phyloP scores from a whole-genome alignment of 305 asterid genomes.

The Rubia peregrina region DNA sequence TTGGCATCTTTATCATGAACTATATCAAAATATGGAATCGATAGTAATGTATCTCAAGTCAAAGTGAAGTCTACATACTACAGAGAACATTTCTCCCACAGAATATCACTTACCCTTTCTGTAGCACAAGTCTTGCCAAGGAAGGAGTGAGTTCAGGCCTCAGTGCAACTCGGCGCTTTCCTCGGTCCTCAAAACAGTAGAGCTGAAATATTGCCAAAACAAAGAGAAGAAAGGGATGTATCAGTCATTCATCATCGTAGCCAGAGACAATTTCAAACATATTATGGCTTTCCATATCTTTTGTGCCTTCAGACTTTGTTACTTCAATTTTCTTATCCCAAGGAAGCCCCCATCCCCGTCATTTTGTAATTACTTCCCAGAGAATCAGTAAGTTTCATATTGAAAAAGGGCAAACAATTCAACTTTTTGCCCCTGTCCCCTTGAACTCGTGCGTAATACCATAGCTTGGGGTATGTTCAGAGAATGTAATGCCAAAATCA shows the following conservation, averaged over 20 bases:
- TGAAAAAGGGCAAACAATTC: background rate
- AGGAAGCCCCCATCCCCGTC: background rate
- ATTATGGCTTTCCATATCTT: background rate
- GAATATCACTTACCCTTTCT: slow-evolving; percentile 62
- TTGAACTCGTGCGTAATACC: background rate
- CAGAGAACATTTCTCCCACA: background rate
- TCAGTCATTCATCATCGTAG: background rate
- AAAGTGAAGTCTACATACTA: background rate
- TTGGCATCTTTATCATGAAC: slow-evolving; percentile 35
- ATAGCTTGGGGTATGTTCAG: background rate
- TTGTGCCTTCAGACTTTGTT: background rate
- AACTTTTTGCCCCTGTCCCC: background rate
- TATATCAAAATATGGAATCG: slow-evolving; percentile 24
- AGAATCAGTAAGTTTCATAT: background rate
- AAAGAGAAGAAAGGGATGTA: background rate
- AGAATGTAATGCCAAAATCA: background rate
- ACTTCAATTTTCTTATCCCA: background rate
- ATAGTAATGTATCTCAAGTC: slow-evolving; percentile 7
- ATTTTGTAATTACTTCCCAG: background rate
- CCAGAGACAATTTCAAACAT: background rate
- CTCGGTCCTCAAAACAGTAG: slow-evolving; percentile 95
- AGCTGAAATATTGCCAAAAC: slow-evolving; percentile 39
- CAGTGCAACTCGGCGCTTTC: slow-evolving; percentile 88
- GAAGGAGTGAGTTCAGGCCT: slow-evolving; percentile 99
- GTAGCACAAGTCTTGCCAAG: slow-evolving; percentile 90